These are phyloP conservation scores for Lentinula boryana DNA, from an alignment of 768 basidiomycete species.

Conservation along the genomic window DNA sequence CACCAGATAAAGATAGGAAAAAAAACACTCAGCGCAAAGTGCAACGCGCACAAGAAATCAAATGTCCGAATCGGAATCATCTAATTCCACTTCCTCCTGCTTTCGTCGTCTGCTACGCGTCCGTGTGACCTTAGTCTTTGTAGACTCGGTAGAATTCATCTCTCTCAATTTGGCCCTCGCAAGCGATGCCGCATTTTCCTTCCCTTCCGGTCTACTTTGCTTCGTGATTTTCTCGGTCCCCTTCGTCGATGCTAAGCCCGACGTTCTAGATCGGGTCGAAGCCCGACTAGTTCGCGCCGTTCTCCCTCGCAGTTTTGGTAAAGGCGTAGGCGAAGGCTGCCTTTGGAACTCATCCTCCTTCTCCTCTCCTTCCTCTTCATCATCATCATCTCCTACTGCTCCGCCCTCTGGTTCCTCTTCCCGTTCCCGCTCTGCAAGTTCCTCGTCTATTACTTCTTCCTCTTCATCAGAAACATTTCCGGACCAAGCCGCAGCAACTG, in stretches of 20 bases:
- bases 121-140: not conserved
- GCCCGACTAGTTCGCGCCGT: not conserved
- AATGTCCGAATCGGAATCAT: slow-evolving; percentile 1
- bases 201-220: not conserved
- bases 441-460: not conserved
- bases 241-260: not conserved
- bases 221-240: not conserved
- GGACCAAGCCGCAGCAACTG: not conserved
- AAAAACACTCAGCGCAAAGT: not conserved
- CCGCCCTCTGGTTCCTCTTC: not conserved
- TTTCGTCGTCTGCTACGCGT: not conserved
- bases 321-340: not conserved
- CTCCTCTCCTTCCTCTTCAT: not conserved
- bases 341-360: not conserved
- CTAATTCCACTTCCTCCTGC: slow-evolving; percentile 1
- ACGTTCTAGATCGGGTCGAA: not conserved
- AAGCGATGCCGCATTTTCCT: not conserved
- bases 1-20: not conserved
- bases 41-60: not conserved
- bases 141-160: not conserved
- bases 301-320: not conserved
- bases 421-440: not conserved
- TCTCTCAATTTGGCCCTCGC: not conserved
- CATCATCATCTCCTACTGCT: not conserved
- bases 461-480: not conserved